phyloP scores from a whole-genome alignment of 164 flowering plant genomes.

The Euptelea pleiosperma region DNA sequence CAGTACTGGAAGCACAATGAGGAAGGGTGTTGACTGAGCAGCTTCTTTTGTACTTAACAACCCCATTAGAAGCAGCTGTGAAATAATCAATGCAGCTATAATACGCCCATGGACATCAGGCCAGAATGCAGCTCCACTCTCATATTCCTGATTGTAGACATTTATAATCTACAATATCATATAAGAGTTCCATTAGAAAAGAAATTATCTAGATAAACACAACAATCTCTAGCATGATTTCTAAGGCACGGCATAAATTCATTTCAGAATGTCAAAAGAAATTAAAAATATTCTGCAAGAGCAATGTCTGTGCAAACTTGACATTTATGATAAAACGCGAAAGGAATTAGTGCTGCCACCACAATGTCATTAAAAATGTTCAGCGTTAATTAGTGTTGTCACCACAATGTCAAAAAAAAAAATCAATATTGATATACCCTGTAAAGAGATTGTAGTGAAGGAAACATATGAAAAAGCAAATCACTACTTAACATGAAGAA shows the following conservation, averaged over 20 bases:
- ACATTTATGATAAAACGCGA: too few species aligned
- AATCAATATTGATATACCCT: too few species aligned
- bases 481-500: too few species aligned
- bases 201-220: neutral
- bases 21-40: slow-evolving; percentile 62
- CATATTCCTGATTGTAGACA: slow-evolving; percentile 79
- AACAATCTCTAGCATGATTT: too few species aligned
- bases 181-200: slow-evolving; percentile 4
- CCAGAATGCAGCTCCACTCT: slow-evolving; percentile 87
- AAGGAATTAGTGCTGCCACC: too few species aligned
- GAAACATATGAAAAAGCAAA: too few species aligned
- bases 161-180: slow-evolving; percentile 56
- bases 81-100: slow-evolving; percentile 53
- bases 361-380: neutral
- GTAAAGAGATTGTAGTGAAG: too few species aligned
- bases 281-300: neutral
- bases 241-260: too few species aligned
- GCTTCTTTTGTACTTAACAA: slow-evolving; percentile 62
- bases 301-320: neutral
- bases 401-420: too few species aligned
- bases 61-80: slow-evolving; percentile 74
- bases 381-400: too few species aligned
- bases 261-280: neutral
- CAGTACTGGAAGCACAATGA: slow-evolving; percentile 66
- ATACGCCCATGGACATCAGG: slow-evolving; percentile 81